phyloP scores from a whole-genome alignment of 257 asterid species.

The Fraxinus anomala region DNA sequence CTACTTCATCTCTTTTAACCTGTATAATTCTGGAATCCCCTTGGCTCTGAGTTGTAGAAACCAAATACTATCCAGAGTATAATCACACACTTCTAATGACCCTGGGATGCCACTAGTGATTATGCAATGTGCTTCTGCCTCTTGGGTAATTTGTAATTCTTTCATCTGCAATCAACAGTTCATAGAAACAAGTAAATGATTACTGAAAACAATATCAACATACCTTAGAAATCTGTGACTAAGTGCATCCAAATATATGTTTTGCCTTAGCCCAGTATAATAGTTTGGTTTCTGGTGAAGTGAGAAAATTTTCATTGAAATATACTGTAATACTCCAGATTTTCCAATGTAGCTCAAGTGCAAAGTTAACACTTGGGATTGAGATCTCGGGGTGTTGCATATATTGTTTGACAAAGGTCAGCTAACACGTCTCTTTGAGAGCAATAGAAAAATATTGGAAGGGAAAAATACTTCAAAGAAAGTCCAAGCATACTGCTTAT shows the following conservation, averaged over 20 bases:
- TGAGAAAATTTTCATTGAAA: not conserved
- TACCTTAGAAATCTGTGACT: not conserved
- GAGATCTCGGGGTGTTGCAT: not conserved
- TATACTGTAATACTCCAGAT: not conserved
- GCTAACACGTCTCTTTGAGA: not conserved
- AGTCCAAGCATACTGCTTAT: constrained; percentile 1
- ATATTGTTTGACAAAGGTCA: not conserved
- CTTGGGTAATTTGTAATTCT: not conserved
- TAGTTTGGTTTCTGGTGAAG: not conserved
- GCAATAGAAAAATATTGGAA: not conserved
- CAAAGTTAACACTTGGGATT: not conserved
- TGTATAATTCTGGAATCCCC: not conserved
- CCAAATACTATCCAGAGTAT: not conserved
- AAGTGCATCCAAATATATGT: not conserved
- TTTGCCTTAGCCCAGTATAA: not conserved
- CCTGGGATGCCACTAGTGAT: no score
- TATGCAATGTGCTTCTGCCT: not conserved
- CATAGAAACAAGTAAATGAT: not conserved
- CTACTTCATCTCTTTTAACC: not conserved
- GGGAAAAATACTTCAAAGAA: no score
- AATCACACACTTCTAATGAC: not conserved
- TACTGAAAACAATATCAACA: not conserved
- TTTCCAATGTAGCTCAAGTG: not conserved
- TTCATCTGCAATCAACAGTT: not conserved
- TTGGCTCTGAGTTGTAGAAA: not conserved